Base-by-base conservation (phyloP, 2,329 filamentous ascomycete genomes). In the Beauveria australis region DNA sequence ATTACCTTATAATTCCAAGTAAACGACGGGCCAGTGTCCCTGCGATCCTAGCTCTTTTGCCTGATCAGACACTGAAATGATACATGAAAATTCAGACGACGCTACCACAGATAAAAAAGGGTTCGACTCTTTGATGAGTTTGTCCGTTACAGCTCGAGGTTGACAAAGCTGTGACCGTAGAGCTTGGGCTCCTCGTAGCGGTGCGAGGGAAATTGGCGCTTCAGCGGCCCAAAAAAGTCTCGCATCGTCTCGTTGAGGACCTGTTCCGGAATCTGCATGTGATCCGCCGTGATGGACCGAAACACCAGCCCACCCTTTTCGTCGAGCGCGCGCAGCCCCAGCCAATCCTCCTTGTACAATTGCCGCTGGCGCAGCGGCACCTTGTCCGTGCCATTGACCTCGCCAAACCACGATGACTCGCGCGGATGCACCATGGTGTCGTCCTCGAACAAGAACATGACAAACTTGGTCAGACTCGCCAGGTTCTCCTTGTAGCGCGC, bases 271-370 rank as follows among this genome's bases (percentile, higher is more conserved):
- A 97, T 76, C 63, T 86, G 76, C 92, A 99, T 97, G 76, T 99
- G 94, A 26, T 84, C 83, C 0, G 93, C 94, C 5, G 86, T 79
- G 0, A 86, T 81, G 2, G 79, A 86, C 71, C 85, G 79, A 74
- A 97, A 96, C 61, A 87, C 81, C 67, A 99, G 76, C 1, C 84
- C 89, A 3, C 88, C 90, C 76, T 89, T 89, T 72, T 87, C 77
- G 75, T 97, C 92, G 68, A 99, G 76, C 67, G 77, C 76, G 72
- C 83, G 89, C 72, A 99, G 77, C 0, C 94, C 94, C 30, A 99
- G 77, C 94, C 94, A 99, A 76, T 99, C 93, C 75, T 97, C 88
- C 66, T 82, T 84, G 73, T 97, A 99, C 2, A 97, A 78, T 30
- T 74, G 73, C 61, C 90, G 80, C 57, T 92, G 82, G 65, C 83